A percentile compares a stretch with the other conserved stretches of the same genome.
phyloP scores from a whole-genome alignment of 2,329 filamentous ascomycete species.

The Hansfordia pulvinata region DNA sequence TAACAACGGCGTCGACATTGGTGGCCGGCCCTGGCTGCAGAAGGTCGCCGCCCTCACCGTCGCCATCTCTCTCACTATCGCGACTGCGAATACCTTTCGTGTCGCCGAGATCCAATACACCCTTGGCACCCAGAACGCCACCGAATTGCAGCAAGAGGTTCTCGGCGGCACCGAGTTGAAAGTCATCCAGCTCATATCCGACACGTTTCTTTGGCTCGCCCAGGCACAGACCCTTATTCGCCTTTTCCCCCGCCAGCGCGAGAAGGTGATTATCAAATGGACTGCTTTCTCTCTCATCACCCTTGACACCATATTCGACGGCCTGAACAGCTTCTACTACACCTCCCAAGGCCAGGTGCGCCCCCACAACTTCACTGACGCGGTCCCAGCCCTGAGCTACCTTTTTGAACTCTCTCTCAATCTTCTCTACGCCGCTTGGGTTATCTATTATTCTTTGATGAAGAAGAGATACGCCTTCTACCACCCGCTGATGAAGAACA shows the following conservation, averaged over 20 bases:
- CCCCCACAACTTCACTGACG: constrained; percentile 70
- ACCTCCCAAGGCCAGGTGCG: constrained; percentile 36
- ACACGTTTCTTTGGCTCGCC: constrained; percentile 93
- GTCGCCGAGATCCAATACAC: constrained; percentile 74
- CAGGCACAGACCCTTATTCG: constrained; percentile 95
- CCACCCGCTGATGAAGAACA: constrained; percentile 82
- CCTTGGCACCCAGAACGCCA: constrained; percentile 67
- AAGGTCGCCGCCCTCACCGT: constrained; percentile 64
- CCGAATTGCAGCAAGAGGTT: constrained; percentile 61
- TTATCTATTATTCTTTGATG: constrained; percentile 84
- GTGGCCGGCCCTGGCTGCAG: constrained; percentile 87
- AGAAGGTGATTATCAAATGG: constrained; percentile 99
- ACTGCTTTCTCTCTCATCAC: constrained; percentile 88
- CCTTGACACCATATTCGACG: constrained; percentile 81
- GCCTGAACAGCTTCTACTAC: constrained; percentile 71
- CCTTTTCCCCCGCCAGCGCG: constrained; percentile 87
- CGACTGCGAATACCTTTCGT: constrained; percentile 79
- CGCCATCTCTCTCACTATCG: constrained; percentile 80
- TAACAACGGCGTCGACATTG: constrained; percentile 68
- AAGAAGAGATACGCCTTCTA: constrained; percentile 88
- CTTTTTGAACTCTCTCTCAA: constrained; percentile 80
- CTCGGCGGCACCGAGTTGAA: constrained; percentile 77
- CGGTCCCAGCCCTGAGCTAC: constrained; percentile 82
- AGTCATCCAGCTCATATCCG: constrained; percentile 82
- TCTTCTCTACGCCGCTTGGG: constrained; percentile 82